Conservation (phyloP, 768 basidiomycete species). For the Suillus cothurnatus region DNA sequence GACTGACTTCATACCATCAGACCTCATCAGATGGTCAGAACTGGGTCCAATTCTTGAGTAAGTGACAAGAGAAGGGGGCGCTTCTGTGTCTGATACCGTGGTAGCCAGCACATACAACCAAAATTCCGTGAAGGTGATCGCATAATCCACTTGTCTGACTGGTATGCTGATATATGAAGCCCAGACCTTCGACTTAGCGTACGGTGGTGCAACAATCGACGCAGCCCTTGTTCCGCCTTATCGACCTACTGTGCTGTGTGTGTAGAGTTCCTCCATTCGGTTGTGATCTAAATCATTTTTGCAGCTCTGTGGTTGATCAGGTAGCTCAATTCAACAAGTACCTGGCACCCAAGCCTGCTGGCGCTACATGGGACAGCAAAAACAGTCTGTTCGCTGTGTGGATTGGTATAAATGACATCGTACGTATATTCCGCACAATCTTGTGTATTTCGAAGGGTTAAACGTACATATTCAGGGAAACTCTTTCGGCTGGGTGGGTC, state of each 20-base stretch:
- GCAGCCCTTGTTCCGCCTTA: conserved; percentile 57
- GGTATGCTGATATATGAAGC: not conserved
- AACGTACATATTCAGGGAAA: conserved; percentile 7
- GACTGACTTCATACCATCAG: conserved; percentile 32
- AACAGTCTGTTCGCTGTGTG: conserved; percentile 68
- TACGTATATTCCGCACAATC: conserved; percentile 1
- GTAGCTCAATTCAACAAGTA: conserved; percentile 58
- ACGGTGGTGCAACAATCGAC: conserved; percentile 68
- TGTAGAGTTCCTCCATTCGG: conserved; percentile 25
- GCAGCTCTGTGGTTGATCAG: conserved; percentile 47
- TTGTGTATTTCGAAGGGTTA: not conserved
- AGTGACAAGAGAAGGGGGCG: conserved; percentile 7
- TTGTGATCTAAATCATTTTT: conserved; percentile 1
- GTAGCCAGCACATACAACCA: conserved; percentile 57
- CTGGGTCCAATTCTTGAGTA: conserved; percentile 60
- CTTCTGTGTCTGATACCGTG: conserved; percentile 7
- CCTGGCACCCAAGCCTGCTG: conserved; percentile 49
- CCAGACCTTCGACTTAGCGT: conserved; percentile 67
- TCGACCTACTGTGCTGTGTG: conserved; percentile 49
- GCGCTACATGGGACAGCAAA: conserved; percentile 54
- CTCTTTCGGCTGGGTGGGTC: conserved; percentile 20
- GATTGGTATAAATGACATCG: conserved; percentile 75
- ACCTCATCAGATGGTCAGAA: conserved; percentile 64
- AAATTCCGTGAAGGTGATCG: conserved; percentile 47
- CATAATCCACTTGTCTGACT: not conserved